Percentiles rank a stretch among this genome's conserved stretches.
Evolutionary conservation across 371 early-diverging fungal genomes (phyloP).

Genomic region (Phascolomyces articulosus): DNA sequence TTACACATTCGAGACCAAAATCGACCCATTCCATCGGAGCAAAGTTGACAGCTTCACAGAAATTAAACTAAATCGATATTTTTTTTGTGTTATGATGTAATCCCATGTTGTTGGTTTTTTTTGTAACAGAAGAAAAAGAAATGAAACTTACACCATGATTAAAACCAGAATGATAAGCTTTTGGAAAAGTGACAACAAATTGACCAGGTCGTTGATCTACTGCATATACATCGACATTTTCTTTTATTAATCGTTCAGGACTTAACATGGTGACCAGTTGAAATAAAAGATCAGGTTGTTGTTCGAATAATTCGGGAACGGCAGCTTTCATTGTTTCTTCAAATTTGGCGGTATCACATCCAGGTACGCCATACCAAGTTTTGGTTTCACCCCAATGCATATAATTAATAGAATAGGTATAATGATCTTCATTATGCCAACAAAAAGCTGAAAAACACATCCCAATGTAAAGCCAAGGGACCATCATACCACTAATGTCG

Average conservation of each 20-base stretch:
- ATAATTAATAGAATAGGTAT: conserved; percentile 95
- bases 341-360: conserved; percentile 77
- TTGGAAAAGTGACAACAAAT: conserved; percentile 95
- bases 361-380: conserved; percentile 98
- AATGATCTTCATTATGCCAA: conserved; percentile 98
- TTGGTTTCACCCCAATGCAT: conserved; percentile 96
- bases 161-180: conserved; percentile 95
- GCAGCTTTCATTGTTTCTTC: conserved; percentile 82
- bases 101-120: no score
- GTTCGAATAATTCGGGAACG: conserved; percentile 88
- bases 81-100: no score
- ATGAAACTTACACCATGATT: conserved; percentile 87
- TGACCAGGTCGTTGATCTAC: conserved; percentile 93
- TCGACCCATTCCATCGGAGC: conserved; percentile 91
- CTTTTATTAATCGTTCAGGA: conserved; percentile 73
- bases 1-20: conserved; percentile 77
- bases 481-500: conserved; percentile 95
- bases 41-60: conserved; percentile 97
- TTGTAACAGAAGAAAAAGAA: no score
- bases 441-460: conserved; percentile 97
- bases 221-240: conserved; percentile 78
- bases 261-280: conserved; percentile 93
- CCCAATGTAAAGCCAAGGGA: conserved; percentile 97
- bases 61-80: conserved; percentile 92
- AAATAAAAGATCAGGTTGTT: conserved; percentile 90